A percentile compares a stretch with the other conserved stretches of the same genome.
Conservation (phyloP, 2,329 filamentous ascomycete genomes). For the Verticillium nubilum region DNA sequence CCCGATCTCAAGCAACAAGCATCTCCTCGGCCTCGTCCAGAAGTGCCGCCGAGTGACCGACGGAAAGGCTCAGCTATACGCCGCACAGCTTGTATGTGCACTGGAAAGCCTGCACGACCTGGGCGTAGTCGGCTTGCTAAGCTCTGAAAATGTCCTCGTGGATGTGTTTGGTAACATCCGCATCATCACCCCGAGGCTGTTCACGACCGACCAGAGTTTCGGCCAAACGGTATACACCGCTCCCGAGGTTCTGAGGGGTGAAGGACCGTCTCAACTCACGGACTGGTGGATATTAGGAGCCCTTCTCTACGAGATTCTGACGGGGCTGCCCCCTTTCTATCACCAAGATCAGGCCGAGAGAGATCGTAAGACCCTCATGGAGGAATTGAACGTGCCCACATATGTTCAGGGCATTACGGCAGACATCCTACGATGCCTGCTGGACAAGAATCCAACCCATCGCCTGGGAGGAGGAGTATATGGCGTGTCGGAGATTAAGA, state of each 20-base stretch:
- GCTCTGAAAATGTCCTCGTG: neutral
- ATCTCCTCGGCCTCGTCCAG: neutral
- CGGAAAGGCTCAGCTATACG: neutral
- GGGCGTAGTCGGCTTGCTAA: neutral
- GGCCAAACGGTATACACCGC: neutral
- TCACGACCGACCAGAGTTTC: slow-evolving; percentile 1
- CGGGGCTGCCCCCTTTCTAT: neutral
- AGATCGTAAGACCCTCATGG: slow-evolving; percentile 1
- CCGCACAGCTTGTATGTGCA: neutral
- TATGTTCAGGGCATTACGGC: neutral
- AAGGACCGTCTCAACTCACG: neutral
- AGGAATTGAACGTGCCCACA: neutral
- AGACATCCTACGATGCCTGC: slow-evolving; percentile 1
- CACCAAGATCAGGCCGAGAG: neutral
- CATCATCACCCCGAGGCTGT: slow-evolving; percentile 1
- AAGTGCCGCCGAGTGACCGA: neutral
- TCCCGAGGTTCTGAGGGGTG: slow-evolving; percentile 1
- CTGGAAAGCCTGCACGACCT: slow-evolving; percentile 1
- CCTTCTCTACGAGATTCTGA: slow-evolving; percentile 1
- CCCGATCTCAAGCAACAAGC: neutral
- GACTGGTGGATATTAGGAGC: neutral
- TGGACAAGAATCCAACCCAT: neutral
- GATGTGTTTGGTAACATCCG: slow-evolving; percentile 1
- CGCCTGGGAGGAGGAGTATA: neutral
- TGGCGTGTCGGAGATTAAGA: neutral